Conservation (phyloP, 805 yeast species). For the Cyberlindnera meyerae region DNA sequence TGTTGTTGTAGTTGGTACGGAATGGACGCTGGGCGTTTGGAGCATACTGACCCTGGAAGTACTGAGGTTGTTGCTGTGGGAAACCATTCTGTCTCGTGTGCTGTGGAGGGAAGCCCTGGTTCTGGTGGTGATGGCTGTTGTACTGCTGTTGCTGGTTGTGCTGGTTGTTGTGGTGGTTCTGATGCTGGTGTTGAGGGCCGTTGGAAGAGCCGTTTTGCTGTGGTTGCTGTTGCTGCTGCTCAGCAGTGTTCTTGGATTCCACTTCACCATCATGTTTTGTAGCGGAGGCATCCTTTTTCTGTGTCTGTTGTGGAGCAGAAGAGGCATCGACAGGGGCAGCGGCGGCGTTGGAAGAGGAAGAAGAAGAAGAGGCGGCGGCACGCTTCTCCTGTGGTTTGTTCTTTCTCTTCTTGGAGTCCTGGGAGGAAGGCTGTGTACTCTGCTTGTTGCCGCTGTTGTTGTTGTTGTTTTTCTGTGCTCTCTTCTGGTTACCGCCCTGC, state of each 20-base stretch:
- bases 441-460: constrained; percentile 15
- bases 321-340: no score
- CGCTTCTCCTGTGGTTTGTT: constrained; percentile 19
- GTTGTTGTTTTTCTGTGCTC: constrained; percentile 8
- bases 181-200: constrained; percentile 5
- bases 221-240: constrained; percentile 4
- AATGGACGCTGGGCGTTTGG: constrained; percentile 12
- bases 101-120: constrained; percentile 14
- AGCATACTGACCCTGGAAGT: constrained; percentile 4
- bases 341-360: no score
- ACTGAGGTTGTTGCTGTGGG: constrained; percentile 12
- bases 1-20: constrained; percentile 22
- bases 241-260: constrained; percentile 1
- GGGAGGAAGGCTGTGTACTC: constrained; percentile 4
- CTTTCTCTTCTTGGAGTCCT: constrained; percentile 24
- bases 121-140: constrained; percentile 9
- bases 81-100: constrained; percentile 3
- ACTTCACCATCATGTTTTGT: background rate
- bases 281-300: constrained; percentile 8
- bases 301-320: constrained; percentile 1
- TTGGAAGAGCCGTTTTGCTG: constrained; percentile 3
- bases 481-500: constrained; percentile 18
- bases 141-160: constrained; percentile 10
- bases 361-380: background rate
- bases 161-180: constrained; percentile 6